phyloP scores from a whole-genome alignment of 768 basidiomycete genomes.

The Tephrocybe sp. region DNA sequence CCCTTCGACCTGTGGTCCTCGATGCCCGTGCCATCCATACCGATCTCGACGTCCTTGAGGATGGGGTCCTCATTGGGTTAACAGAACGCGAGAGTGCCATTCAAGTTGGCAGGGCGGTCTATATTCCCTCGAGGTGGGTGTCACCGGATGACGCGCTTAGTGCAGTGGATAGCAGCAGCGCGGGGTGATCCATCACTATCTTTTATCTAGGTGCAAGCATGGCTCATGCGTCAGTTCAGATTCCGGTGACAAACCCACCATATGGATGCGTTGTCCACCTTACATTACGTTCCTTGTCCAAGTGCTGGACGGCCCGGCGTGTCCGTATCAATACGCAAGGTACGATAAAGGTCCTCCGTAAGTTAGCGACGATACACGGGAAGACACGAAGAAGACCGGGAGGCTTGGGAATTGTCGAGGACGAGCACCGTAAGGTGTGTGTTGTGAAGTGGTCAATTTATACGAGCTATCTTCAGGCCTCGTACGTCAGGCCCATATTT shows the following conservation, averaged over 20 bases:
- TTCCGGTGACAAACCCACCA: slow-evolving; percentile 82
- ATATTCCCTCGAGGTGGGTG: slow-evolving; percentile 66
- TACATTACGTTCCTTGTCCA: slow-evolving; percentile 70
- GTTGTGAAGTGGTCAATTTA: slow-evolving; percentile 80
- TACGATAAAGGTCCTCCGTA: slow-evolving; percentile 57
- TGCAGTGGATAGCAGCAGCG: slow-evolving; percentile 60
- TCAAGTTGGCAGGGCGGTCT: slow-evolving; percentile 84
- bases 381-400: slow-evolving; percentile 35
- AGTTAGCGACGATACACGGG: slow-evolving; percentile 24
- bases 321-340: slow-evolving; percentile 75
- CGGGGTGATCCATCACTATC: slow-evolving; percentile 13
- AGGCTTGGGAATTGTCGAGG: slow-evolving; percentile 78
- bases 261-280: slow-evolving; percentile 72
- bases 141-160: slow-evolving; percentile 83
- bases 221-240: slow-evolving; percentile 32
- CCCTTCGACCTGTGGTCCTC: slow-evolving; percentile 72
- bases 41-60: slow-evolving; percentile 82
- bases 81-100: slow-evolving; percentile 80
- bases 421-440: slow-evolving; percentile 79
- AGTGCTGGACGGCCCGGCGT: slow-evolving; percentile 77
- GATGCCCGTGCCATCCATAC: slow-evolving; percentile 81
- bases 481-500: slow-evolving; percentile 41
- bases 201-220: not conserved
- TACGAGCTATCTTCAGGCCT: slow-evolving; percentile 67
- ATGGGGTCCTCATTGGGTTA: slow-evolving; percentile 87